Base-by-base conservation (phyloP, 2,329 filamentous ascomycete species). In the Ceratocystis cacaofunesta region DNA sequence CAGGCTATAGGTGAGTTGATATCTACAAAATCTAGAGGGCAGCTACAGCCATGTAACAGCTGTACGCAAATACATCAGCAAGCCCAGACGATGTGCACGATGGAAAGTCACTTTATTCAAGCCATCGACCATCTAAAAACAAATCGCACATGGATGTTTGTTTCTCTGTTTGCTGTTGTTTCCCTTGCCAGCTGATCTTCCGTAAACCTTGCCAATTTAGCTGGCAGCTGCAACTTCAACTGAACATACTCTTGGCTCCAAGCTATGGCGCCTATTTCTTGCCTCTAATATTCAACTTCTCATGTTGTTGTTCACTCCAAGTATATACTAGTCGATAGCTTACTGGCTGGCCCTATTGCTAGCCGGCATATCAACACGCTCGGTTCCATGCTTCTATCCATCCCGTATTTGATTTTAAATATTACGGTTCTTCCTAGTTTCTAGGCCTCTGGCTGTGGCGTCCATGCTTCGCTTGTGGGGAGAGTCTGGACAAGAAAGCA, bases 401-500 rank as follows among this genome's bases (percentile, higher is more conserved):
- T 48, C 19, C 48, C 25, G 19, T 12, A 28, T 28, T 15, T 28
- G 8, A 25, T 7, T 52, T 52, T 52, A 10, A 25, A 28, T n/a
- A 3, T 52, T 15, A 28, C 48, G 36, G n/a, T 58, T 36, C 55
- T 17, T 25, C 15, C 3, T 36, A 5, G 17, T n/a, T 58, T 58
- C 55, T 58, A 58, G 28, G 32, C 28, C 30, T 58, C 25, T 8
- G 36, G 25, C 2, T 58, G 8, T 28, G 30, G 55, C 55, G 55
- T 32, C 25, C 6, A 58, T 58, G 55, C 30, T n/a, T 58, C 52
- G 17, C 52, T 36, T 32, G 55, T 58, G 55, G 28, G 55, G 17
- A 58, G 28, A 36, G 28, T 58, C 55, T 58, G 28, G 55, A n/a
- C 28, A 58, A n/a, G 28, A 58, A 58, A 30, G 55, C 55, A 58